phyloP scores from a whole-genome alignment of 2,329 filamentous ascomycete genomes.

The Scedosporium boydii region DNA sequence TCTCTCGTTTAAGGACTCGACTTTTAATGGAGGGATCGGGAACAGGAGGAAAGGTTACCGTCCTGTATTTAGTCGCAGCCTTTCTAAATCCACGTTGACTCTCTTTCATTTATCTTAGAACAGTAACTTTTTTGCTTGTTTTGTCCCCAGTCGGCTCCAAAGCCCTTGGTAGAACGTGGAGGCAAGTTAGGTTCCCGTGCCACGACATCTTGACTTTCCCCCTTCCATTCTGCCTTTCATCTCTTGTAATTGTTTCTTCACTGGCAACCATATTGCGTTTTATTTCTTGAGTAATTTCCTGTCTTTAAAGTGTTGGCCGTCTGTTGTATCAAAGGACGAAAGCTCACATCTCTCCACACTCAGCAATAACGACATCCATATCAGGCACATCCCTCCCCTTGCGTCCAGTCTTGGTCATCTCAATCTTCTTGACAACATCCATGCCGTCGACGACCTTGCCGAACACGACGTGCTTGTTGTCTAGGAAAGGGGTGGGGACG shows the following conservation, averaged over 20 bases:
- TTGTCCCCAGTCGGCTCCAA: not conserved
- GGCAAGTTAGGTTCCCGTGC: no score
- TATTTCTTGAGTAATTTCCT: not conserved
- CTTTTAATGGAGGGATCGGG: no score
- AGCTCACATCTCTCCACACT: constrained; percentile 85
- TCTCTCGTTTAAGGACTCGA: not conserved
- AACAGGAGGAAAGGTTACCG: not conserved
- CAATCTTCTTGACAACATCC: constrained; percentile 86
- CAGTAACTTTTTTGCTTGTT: not conserved
- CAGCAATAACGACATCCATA: constrained; percentile 71
- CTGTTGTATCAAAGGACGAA: not conserved
- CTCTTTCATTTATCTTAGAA: not conserved
- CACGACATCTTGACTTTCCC: no score
- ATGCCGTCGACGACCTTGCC: constrained; percentile 83
- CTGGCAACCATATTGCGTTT: no score
- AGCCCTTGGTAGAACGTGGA: not conserved
- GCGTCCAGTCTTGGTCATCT: constrained; percentile 74
- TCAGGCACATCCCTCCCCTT: constrained; percentile 70
- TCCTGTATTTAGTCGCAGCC: not conserved
- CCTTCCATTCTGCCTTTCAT: no score
- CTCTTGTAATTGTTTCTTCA: no score
- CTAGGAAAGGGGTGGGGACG: constrained; percentile 74
- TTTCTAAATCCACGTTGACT: not conserved
- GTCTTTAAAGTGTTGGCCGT: not conserved
- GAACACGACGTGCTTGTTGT: constrained; percentile 93